These are phyloP conservation scores for Aspergillus brunneoviolaceus DNA, from an alignment of 2,329 filamentous ascomycete genomes.

Conservation along the genomic window DNA sequence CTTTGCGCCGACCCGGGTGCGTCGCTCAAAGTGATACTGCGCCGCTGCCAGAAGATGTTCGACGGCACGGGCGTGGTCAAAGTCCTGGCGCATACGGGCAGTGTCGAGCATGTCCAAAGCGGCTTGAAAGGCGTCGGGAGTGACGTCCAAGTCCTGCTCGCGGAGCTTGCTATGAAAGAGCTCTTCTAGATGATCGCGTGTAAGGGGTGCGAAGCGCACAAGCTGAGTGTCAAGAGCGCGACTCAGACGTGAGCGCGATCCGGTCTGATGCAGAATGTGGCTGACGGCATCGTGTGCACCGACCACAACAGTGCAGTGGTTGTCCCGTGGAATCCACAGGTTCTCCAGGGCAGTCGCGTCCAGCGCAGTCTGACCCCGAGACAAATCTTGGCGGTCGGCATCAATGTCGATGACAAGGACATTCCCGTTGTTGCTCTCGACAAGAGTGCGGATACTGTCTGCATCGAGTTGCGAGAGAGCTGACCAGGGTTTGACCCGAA, in stretches of 20 bases:
- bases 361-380: conserved; percentile 1
- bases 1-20: background rate
- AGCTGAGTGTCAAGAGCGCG: conserved; percentile 8
- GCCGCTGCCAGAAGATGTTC: conserved; percentile 20
- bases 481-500: conserved; percentile 6
- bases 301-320: conserved; percentile 18
- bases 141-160: conserved; percentile 17
- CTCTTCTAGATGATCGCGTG: conserved; percentile 16
- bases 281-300: conserved; percentile 13
- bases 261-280: conserved; percentile 12
- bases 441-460: conserved; percentile 2
- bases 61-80: conserved; percentile 20
- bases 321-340: conserved; percentile 3
- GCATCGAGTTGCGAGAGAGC: conserved; percentile 8
- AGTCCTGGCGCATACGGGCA: conserved; percentile 21
- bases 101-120: conserved; percentile 19
- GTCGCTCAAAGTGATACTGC: conserved; percentile 17
- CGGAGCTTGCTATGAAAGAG: conserved; percentile 17
- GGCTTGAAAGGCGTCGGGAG: conserved; percentile 18
- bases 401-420: conserved; percentile 21
- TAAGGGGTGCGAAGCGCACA: conserved; percentile 16
- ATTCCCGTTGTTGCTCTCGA: conserved; percentile 12
- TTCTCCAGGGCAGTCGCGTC: conserved; percentile 11
- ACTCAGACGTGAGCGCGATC: conserved; percentile 1
- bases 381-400: conserved; percentile 1